Evolutionary conservation across 331 rosid species (phyloP).

Genomic region (Acacia pycnantha): DNA sequence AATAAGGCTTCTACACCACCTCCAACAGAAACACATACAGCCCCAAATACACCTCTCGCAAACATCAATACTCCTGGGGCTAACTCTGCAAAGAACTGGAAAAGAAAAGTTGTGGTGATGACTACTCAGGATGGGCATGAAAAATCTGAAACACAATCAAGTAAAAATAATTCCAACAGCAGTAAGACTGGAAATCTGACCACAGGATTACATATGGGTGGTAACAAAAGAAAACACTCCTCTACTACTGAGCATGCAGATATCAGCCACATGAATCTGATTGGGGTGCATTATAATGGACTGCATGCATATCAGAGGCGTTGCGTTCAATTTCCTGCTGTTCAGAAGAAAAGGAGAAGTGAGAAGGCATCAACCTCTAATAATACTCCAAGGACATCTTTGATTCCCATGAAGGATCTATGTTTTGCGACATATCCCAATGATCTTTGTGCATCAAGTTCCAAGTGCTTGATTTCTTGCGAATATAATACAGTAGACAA

Average conservation of each 20-base stretch:
- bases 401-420: slow-evolving; percentile 35
- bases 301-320: slow-evolving; percentile 43
- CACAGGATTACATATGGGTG: slow-evolving; percentile 30
- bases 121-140: too few species aligned
- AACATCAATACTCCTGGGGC: too few species aligned
- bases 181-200: slow-evolving; percentile 26
- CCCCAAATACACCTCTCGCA: too few species aligned
- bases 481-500: slow-evolving; percentile 24
- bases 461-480: slow-evolving; percentile 33
- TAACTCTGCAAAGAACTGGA: too few species aligned
- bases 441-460: slow-evolving; percentile 37
- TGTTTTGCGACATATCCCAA: slow-evolving; percentile 25
- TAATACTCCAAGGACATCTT: slow-evolving; percentile 32
- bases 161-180: slow-evolving; percentile 32
- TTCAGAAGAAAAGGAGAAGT: slow-evolving; percentile 74
- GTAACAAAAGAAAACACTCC: slow-evolving; percentile 47
- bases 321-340: slow-evolving; percentile 59
- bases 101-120: too few species aligned
- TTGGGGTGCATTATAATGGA: slow-evolving; percentile 42
- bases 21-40: too few species aligned
- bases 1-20: slow-evolving; percentile 44
- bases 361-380: slow-evolving; percentile 52
- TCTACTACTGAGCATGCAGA: slow-evolving; percentile 39
- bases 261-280: slow-evolving; percentile 37
- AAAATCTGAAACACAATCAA: too few species aligned